phyloP scores from a whole-genome alignment of 495 filamentous ascomycete species.

The Usnea hakonensis region DNA sequence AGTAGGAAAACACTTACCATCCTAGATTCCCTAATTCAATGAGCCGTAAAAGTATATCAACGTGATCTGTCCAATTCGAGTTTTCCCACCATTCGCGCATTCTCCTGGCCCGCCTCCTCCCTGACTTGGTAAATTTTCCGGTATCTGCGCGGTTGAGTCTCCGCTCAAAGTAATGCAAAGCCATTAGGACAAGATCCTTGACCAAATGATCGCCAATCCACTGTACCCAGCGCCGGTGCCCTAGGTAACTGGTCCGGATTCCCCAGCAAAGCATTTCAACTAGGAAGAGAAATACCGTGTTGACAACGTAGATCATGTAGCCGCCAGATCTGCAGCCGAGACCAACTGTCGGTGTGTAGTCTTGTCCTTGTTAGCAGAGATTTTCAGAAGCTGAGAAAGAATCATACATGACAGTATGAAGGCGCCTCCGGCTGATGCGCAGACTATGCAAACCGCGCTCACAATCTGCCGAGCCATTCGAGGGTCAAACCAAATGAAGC shows the following conservation, averaged over 20 bases:
- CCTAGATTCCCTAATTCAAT: background rate
- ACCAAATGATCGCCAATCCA: background rate
- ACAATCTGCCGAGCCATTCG: slow-evolving; percentile 36
- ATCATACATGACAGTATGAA: background rate
- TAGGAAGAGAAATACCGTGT: slow-evolving; percentile 27
- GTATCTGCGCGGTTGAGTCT: background rate
- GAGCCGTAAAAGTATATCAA: background rate
- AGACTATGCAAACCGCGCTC: slow-evolving; percentile 21
- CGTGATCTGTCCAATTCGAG: background rate
- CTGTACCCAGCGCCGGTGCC: background rate
- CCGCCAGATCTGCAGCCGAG: slow-evolving; percentile 43
- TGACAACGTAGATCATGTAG: slow-evolving; percentile 35
- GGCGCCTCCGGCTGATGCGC: background rate
- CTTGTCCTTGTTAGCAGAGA: background rate
- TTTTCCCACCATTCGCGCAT: background rate
- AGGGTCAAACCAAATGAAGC: slow-evolving; percentile 34
- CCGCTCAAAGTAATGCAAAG: background rate
- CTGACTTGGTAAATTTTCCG: background rate
- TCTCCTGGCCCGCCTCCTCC: background rate
- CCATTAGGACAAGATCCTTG: background rate
- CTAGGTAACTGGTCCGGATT: slow-evolving; percentile 7
- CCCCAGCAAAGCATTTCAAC: slow-evolving; percentile 36
- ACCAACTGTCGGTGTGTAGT: slow-evolving; percentile 25
- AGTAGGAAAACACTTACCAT: background rate
- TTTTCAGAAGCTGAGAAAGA: background rate